Evolutionary conservation across 805 yeast genomes (phyloP).

Genomic region (Crinitomyces ghanaensis): DNA sequence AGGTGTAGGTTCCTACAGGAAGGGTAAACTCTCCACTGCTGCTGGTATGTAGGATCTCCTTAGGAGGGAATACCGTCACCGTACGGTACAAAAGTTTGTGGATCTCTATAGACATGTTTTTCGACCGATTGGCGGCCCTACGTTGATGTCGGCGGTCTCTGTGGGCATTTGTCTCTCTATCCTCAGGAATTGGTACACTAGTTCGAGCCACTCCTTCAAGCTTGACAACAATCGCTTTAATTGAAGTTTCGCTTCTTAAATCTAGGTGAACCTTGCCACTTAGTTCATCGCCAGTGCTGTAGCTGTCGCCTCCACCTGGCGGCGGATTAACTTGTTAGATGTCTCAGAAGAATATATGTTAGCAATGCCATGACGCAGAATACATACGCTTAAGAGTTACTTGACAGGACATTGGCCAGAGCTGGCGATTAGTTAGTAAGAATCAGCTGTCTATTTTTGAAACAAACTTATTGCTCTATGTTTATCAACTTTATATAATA

Average conservation of each 20-base stretch:
- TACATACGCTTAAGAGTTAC: too few relatives aligned
- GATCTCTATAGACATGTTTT: constrained; percentile 14
- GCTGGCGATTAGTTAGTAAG: neutral
- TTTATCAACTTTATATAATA: too few relatives aligned
- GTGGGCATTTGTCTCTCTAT: constrained; percentile 14
- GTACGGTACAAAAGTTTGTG: constrained; percentile 22
- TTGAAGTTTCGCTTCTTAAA: constrained; percentile 17
- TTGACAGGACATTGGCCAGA: constrained; percentile 1
- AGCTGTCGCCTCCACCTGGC: constrained; percentile 9
- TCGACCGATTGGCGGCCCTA: constrained; percentile 4
- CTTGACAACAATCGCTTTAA: constrained; percentile 21
- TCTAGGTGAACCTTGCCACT: constrained; percentile 18
- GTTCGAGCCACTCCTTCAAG: constrained; percentile 23
- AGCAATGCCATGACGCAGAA: too few relatives aligned
- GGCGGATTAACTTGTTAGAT: constrained; percentile 8
- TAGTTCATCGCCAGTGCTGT: constrained; percentile 19
- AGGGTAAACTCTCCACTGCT: constrained; percentile 22
- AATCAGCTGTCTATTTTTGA: neutral
- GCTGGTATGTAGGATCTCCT: constrained; percentile 13
- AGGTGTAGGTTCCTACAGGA: constrained; percentile 25
- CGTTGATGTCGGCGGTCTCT: constrained; percentile 15
- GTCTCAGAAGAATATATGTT: too few relatives aligned
- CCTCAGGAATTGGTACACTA: constrained; percentile 15
- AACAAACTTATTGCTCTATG: too few relatives aligned
- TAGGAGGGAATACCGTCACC: constrained; percentile 28